Evolutionary conservation across 2,329 filamentous ascomycete species (phyloP), one percentile per base, ranked within the genome.

Genomic region (Neofusicoccum parvum): DNA sequence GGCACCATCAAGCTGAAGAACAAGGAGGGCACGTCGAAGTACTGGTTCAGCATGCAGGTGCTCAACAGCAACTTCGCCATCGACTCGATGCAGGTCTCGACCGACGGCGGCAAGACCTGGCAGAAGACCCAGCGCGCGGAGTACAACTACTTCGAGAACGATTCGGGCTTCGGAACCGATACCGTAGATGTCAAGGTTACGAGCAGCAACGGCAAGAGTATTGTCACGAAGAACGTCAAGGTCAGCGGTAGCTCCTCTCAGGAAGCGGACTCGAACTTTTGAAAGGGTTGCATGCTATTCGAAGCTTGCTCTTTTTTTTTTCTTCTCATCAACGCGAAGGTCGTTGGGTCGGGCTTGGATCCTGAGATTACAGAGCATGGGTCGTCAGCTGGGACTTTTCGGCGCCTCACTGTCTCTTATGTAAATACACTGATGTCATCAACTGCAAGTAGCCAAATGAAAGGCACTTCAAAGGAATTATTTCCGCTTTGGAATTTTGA

Each of bases 1-100:
- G 74, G 77, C 0, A 80, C 83, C 1, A 74, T 87, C 7, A 70
- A 78, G 49, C 77, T 87, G 23, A 81, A 82, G 73, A 85, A 85
- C 76, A 86, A 87, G 73, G 78, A 80, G 27, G 83, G 83, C 27
- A 81, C 82, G 3, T 83, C 81, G 5, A 70, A 75, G 36, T 81
- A 81, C 73, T 86, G 84, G 84, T 87, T 87, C 77, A 81, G 80
- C 54, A 87, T 88, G 81, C 88, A 90, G 74, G 87, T 89, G 46
- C 80, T 88, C 70, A 89, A 90, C 75, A 23, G 77, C 84, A 70
- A 88, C 87, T 72, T 80, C 85, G 67, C 80, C 81, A 12, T 81
- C 90, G 41, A 70, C 79, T 62, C 81, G 78, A 79, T 90, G 32
- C 87, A 90, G 69, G 87, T 90, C 65, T 87, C 84, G 66, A 86